Percentiles rank a stretch among this genome's conserved stretches.
Conservation (phyloP, 495 filamentous ascomycete genomes). For the Hyaloscypha finlandica region DNA sequence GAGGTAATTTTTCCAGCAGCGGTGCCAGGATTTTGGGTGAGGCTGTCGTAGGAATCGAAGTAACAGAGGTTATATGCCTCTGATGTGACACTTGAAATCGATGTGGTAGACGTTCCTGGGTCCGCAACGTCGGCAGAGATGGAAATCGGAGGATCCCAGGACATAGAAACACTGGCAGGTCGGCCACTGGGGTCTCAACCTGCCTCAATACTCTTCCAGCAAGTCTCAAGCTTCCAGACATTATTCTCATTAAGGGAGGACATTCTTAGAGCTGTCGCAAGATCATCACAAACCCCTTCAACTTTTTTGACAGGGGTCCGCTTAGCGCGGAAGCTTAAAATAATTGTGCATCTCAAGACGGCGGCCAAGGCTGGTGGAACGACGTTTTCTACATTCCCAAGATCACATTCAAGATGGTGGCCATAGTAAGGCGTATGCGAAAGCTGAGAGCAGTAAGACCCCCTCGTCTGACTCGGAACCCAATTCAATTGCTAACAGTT, state of each 20-base stretch:
- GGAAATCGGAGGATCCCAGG: slow-evolving; percentile 21
- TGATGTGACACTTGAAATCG: slow-evolving; percentile 2
- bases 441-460: slow-evolving; percentile 73
- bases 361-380: neutral
- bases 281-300: neutral
- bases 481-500: slow-evolving; percentile 11
- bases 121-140: neutral
- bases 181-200: slow-evolving; percentile 18
- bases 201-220: slow-evolving; percentile 8
- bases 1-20: slow-evolving; percentile 47
- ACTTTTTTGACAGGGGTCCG: slow-evolving; percentile 24
- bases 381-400: neutral
- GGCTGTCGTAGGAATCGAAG: neutral
- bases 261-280: neutral
- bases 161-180: slow-evolving; percentile 30
- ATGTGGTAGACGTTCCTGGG: neutral
- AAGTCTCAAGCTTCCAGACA: slow-evolving; percentile 24
- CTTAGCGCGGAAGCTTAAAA: slow-evolving; percentile 33
- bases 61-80: neutral
- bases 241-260: slow-evolving; percentile 1
- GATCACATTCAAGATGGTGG: slow-evolving; percentile 64
- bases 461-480: slow-evolving; percentile 4
- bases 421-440: slow-evolving; percentile 74
- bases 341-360: slow-evolving; percentile 21
- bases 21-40: neutral